phyloP scores from a whole-genome alignment of 2,329 filamentous ascomycete species.

The Trichoderma endophyticum region DNA sequence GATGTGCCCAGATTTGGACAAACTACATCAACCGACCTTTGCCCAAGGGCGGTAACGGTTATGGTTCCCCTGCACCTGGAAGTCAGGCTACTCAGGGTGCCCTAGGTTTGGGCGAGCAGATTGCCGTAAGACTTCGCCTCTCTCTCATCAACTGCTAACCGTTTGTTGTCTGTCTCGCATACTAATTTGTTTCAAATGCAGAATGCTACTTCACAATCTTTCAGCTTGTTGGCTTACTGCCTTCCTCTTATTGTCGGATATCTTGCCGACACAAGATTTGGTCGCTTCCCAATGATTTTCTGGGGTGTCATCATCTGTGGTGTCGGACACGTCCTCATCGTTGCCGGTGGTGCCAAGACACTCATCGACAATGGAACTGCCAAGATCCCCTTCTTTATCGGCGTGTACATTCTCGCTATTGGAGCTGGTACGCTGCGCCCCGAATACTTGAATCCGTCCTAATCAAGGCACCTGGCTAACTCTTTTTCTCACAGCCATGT shows the following conservation, averaged over 20 bases:
- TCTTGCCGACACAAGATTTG: constrained; percentile 65
- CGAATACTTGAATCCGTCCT: neutral
- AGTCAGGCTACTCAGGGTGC: constrained; percentile 54
- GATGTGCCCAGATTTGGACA: neutral
- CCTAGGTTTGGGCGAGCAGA: constrained; percentile 48
- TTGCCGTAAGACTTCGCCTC: neutral
- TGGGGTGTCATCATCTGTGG: neutral
- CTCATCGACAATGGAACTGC: constrained; percentile 42
- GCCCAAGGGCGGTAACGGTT: constrained; percentile 46
- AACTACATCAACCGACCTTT: constrained; percentile 36
- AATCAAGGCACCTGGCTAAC: neutral
- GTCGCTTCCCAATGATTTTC: constrained; percentile 66
- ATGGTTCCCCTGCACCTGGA: constrained; percentile 24
- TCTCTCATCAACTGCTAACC: neutral
- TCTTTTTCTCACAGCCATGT: constrained; percentile 30
- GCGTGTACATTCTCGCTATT: constrained; percentile 46
- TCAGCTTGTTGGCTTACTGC: constrained; percentile 55
- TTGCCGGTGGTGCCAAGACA: constrained; percentile 45
- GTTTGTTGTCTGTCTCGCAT: neutral
- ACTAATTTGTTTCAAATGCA: neutral
- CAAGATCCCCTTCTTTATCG: constrained; percentile 46
- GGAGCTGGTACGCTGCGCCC: constrained; percentile 50
- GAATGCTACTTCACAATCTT: constrained; percentile 42
- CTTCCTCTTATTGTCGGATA: constrained; percentile 54
- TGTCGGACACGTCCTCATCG: neutral